Evolutionary conservation across 1,139 yeast species (phyloP).

Genomic region (Saccharomyces hybrid): DNA sequence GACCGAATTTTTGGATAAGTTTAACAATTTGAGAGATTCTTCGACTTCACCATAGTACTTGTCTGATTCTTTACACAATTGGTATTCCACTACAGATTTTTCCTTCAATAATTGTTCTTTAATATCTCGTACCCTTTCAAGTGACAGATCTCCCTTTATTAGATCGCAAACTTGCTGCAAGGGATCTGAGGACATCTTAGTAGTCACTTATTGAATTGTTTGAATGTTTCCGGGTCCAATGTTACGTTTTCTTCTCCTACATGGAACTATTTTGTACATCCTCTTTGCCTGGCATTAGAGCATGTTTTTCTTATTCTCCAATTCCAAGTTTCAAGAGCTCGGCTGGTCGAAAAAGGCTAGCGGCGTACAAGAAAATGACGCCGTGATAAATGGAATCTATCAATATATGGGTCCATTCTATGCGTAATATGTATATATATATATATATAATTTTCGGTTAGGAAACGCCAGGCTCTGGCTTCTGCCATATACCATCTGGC

Average conservation of each 20-base stretch:
- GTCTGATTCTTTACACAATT: conserved; percentile 52
- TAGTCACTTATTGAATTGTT: background rate
- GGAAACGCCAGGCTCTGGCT: conserved; percentile 40
- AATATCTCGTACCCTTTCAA: conserved; percentile 24
- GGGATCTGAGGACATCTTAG: conserved; percentile 10
- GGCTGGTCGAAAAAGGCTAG: background rate
- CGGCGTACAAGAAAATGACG: background rate
- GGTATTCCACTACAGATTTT: conserved; percentile 64
- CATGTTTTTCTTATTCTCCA: background rate
- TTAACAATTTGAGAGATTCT: conserved; percentile 25
- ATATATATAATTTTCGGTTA: conserved; percentile 3
- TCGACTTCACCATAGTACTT: conserved; percentile 22
- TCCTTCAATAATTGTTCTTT: conserved; percentile 59
- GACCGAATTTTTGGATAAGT: conserved; percentile 35
- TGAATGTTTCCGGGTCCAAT: background rate
- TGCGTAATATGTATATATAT: background rate
- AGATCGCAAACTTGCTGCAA: conserved; percentile 19
- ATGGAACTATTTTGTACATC: too few species aligned
- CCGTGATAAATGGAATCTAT: background rate
- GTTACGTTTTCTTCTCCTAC: background rate
- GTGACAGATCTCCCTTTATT: conserved; percentile 26
- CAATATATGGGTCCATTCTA: background rate
- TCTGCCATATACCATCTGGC: conserved; percentile 49
- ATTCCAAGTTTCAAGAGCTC: background rate
- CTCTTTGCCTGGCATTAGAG: too few species aligned